These are phyloP conservation scores for Ananas comosus DNA, from an alignment of 176 grass and related monocot genomes.

Conservation along the genomic window DNA sequence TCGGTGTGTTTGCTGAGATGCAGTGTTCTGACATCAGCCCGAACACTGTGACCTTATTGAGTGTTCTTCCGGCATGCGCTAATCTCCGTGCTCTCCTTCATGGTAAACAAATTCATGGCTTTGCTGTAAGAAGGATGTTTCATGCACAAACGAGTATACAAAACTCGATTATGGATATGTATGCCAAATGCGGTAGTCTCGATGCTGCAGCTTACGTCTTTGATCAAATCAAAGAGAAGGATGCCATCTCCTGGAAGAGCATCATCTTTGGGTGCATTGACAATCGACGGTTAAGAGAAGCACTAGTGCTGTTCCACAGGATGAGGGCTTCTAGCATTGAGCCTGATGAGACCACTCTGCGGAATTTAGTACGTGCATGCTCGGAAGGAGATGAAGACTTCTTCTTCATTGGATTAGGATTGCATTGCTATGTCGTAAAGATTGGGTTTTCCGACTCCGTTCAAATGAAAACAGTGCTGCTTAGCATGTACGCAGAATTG, in stretches of 20 bases:
- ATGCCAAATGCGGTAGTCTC: conserved; percentile 2
- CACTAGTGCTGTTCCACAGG: background rate
- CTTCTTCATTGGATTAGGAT: background rate
- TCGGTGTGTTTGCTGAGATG: conserved; percentile 1
- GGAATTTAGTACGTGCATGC: background rate
- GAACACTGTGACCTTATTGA: conserved; percentile 2
- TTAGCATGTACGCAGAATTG: background rate
- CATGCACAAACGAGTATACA: background rate
- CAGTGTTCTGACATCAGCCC: background rate
- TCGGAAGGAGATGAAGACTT: background rate
- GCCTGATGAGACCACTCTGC: background rate
- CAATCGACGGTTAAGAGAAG: background rate
- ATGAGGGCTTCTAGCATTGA: background rate
- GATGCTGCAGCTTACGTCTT: background rate
- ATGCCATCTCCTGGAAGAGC: conserved; percentile 1
- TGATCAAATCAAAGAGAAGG: background rate
- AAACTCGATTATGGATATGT: conserved; percentile 8
- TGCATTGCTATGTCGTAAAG: conserved; percentile 7
- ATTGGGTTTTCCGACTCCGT: background rate
- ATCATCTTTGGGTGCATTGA: conserved; percentile 3
- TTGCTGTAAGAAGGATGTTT: conserved; percentile 2
- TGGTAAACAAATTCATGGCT: conserved; percentile 12
- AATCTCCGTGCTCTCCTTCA: background rate
- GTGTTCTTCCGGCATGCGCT: conserved; percentile 7
- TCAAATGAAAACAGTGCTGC: background rate